These are phyloP conservation scores for Emmonsiellopsis sp. DNA, from an alignment of 2,329 filamentous ascomycete species.

Conservation along the genomic window DNA sequence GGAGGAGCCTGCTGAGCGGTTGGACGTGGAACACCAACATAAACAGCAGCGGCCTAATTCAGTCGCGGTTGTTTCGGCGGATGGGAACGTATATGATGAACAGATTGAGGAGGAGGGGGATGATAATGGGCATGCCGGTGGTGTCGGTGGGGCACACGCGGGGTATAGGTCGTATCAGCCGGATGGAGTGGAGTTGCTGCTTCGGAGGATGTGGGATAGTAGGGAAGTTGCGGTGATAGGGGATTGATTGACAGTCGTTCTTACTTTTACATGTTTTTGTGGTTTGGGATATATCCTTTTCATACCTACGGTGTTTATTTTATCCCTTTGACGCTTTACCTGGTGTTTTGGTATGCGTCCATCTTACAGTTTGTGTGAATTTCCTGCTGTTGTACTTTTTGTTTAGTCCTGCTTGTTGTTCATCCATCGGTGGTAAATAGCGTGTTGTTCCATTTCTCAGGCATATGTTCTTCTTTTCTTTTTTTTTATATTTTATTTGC, in stretches of 20 bases:
- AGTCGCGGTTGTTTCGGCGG: conserved; percentile 18
- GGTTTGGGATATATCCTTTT: background rate
- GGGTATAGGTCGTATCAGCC: conserved; percentile 15
- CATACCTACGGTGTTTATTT: background rate
- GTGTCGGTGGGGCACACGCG: background rate
- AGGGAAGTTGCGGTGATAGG: conserved; percentile 30
- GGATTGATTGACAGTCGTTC: conserved; percentile 3
- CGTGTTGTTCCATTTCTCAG: background rate
- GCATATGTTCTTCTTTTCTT: background rate
- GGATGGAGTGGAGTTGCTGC: conserved; percentile 28
- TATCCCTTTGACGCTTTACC: background rate
- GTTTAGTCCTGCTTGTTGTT: background rate
- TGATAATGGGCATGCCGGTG: background rate
- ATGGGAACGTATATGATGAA: conserved; percentile 4
- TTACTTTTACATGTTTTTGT: background rate
- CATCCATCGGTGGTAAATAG: background rate
- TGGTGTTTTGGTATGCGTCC: too few relatives aligned
- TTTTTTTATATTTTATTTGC: background rate
- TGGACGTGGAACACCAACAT: conserved; percentile 16
- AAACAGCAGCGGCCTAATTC: conserved; percentile 25
- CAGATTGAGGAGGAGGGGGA: conserved; percentile 1
- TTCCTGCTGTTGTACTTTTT: too few relatives aligned
- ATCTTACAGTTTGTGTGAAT: too few relatives aligned
- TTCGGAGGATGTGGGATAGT: conserved; percentile 36
- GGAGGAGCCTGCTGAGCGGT: conserved; percentile 10